Evolutionary conservation across 768 basidiomycete species (phyloP).

Genomic region (Mycena galericulata): DNA sequence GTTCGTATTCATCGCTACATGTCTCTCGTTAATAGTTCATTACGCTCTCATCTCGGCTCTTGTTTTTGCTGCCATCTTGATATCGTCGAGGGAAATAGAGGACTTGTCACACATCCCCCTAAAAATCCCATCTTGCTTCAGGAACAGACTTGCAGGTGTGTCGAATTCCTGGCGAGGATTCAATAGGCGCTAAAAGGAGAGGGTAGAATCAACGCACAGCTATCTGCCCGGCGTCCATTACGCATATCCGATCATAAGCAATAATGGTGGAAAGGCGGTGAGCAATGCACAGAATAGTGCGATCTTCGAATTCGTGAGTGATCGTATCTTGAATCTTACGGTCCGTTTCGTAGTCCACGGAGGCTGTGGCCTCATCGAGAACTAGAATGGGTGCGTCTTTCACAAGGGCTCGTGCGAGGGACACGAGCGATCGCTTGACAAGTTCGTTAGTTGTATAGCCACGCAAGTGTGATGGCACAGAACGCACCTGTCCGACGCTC

Average conservation of each 20-base stretch:
- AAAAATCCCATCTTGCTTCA: slow-evolving; percentile 74
- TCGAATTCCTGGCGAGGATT: slow-evolving; percentile 74
- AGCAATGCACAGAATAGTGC: slow-evolving; percentile 89
- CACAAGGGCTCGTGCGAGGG: slow-evolving; percentile 89
- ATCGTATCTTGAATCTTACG: slow-evolving; percentile 93
- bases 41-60: slow-evolving; percentile 20
- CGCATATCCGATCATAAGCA: slow-evolving; percentile 89
- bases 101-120: slow-evolving; percentile 88
- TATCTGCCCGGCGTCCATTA: slow-evolving; percentile 84
- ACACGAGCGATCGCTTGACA: slow-evolving; percentile 80
- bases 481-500: slow-evolving; percentile 73
- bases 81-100: slow-evolving; percentile 80
- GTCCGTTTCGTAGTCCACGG: slow-evolving; percentile 92
- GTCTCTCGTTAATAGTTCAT: background rate
- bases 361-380: slow-evolving; percentile 94
- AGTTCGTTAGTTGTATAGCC: slow-evolving; percentile 28
- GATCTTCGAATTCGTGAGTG: slow-evolving; percentile 82
- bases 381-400: slow-evolving; percentile 88
- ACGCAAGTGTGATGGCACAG: slow-evolving; percentile 22
- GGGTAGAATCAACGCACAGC: slow-evolving; percentile 58
- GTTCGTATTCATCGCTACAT: no score
- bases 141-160: slow-evolving; percentile 76
- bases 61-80: slow-evolving; percentile 56
- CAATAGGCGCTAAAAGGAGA: background rate
- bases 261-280: slow-evolving; percentile 92